Conservation (phyloP, 768 basidiomycete species). For the Mycena alexandri region DNA sequence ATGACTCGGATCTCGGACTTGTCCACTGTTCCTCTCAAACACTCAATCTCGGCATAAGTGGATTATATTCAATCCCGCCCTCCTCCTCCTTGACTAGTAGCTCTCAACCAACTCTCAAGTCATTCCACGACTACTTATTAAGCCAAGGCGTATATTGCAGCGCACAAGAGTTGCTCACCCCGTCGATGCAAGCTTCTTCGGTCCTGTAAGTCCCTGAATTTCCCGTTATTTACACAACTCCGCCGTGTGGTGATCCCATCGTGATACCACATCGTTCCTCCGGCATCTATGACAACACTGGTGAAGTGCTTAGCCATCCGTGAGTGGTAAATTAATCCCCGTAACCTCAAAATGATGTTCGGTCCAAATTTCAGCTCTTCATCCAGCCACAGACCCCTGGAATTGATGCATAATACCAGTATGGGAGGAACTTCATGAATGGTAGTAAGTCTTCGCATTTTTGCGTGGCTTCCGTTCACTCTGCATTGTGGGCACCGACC, state of each 20-base stretch:
- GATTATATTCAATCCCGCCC: not conserved
- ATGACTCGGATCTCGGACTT: too few species aligned
- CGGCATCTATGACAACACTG: not conserved
- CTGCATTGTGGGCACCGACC: too few species aligned
- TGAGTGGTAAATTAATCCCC: slow-evolving; percentile 16
- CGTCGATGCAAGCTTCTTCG: not conserved
- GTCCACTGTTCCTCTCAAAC: too few species aligned
- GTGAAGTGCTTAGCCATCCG: not conserved
- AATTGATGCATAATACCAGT: too few species aligned
- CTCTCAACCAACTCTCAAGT: not conserved
- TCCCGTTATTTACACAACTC: not conserved
- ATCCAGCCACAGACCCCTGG: too few species aligned
- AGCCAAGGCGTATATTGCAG: not conserved
- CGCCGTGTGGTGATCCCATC: not conserved
- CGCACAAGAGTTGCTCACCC: not conserved
- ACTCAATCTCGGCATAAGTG: too few species aligned
- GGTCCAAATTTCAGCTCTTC: too few species aligned
- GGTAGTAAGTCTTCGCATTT: too few species aligned
- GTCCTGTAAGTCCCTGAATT: not conserved
- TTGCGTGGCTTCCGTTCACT: too few species aligned
- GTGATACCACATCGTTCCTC: slow-evolving; percentile 6
- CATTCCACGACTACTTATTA: not conserved
- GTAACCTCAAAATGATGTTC: not conserved
- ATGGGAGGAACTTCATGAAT: too few species aligned
- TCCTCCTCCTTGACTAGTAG: not conserved